Percentiles rank a stretch among this genome's conserved stretches.
Evolutionary conservation across 768 basidiomycete species (phyloP).

Genomic region (Trametes sanguinea): DNA sequence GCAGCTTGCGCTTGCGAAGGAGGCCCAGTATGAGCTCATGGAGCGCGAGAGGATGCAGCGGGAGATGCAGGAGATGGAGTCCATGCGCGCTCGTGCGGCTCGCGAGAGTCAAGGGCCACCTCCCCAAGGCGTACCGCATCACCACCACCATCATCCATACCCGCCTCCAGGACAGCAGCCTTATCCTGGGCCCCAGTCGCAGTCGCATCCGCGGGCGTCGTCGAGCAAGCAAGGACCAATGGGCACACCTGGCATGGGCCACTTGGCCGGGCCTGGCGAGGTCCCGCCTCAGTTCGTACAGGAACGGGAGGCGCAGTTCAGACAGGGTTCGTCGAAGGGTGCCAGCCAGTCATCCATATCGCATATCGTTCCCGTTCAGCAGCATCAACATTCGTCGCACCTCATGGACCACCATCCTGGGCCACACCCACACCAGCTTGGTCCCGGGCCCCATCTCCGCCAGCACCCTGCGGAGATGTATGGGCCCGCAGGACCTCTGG

Average conservation of each 20-base stretch:
- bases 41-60: conserved; percentile 25
- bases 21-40: conserved; percentile 24
- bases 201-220: conserved; percentile 1
- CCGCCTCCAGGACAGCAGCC: conserved; percentile 2
- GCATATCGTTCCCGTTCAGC: conserved; percentile 22
- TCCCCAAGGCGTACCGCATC: conserved; percentile 15
- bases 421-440: conserved; percentile 27
- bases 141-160: conserved; percentile 22
- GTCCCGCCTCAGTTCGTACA: conserved; percentile 17
- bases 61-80: conserved; percentile 31
- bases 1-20: conserved; percentile 20
- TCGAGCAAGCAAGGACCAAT: conserved; percentile 15
- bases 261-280: conserved; percentile 2
- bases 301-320: conserved; percentile 21
- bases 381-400: conserved; percentile 20
- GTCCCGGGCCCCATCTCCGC: conserved; percentile 18
- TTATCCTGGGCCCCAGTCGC: conserved; percentile 1
- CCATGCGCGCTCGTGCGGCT: conserved; percentile 19
- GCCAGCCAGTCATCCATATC: conserved; percentile 7
- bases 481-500: conserved; percentile 1
- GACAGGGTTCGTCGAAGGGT: conserved; percentile 25
- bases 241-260: conserved; percentile 5
- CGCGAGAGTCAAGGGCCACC: conserved; percentile 11
- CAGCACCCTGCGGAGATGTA: conserved; percentile 16
- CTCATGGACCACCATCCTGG: conserved; percentile 26